phyloP scores from a whole-genome alignment of 192 early-diverging fungal species.

The Geosiphon pyriformis region DNA sequence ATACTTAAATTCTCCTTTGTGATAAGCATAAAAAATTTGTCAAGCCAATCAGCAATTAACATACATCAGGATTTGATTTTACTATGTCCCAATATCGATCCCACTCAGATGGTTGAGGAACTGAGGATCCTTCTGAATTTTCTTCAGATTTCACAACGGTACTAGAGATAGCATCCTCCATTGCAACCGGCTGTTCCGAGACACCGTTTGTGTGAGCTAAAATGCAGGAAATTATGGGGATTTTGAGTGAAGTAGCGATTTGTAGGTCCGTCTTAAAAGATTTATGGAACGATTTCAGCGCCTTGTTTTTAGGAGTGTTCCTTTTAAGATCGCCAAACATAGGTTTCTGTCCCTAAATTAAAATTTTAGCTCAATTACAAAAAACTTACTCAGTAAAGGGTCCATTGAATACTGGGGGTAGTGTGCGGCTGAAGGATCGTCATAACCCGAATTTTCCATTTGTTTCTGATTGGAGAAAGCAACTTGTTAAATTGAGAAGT shows the following conservation, averaged over 20 bases:
- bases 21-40: background rate
- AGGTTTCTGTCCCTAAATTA: background rate
- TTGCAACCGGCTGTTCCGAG: background rate
- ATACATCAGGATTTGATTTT: constrained; percentile 45
- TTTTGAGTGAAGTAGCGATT: background rate
- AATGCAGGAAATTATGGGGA: background rate
- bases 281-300: background rate
- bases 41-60: background rate
- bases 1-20: background rate
- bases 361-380: background rate
- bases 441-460: constrained; percentile 3
- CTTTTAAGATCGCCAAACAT: background rate
- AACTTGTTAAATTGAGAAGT: no score
- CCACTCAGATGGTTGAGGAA: constrained; percentile 38
- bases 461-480: no score
- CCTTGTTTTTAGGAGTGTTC: background rate
- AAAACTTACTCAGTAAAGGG: background rate
- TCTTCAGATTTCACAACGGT: background rate
- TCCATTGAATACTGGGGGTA: constrained; percentile 4
- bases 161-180: background rate
- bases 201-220: constrained; percentile 17
- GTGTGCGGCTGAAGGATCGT: constrained; percentile 9
- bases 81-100: constrained; percentile 54
- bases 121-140: background rate
- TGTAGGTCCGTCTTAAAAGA: background rate